Evolutionary conservation across 192 early-diverging fungal genomes (phyloP), one percentile per base, ranked within the genome.

Genomic region (Haplosporangium gracile): DNA sequence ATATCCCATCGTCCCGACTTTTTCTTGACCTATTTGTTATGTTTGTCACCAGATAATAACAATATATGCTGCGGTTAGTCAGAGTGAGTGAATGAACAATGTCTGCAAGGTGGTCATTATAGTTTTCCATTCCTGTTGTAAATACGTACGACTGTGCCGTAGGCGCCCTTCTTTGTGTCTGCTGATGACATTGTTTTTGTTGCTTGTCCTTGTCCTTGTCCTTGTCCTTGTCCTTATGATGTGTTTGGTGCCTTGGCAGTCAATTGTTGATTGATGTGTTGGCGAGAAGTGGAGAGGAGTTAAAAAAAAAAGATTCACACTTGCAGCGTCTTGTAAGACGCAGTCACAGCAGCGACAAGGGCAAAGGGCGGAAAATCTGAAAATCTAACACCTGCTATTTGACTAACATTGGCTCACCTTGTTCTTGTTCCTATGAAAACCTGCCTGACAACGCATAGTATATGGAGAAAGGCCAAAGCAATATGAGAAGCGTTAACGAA

Each of bases 1-100:
- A 83, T 92, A 84, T 97, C 94, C 96, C 96, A 97, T 80, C 83
- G 65, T 77, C 68, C 73, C 15, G 78, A 77, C 36, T 85, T 72
- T 80, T 75, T 72, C 70, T 60, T 77, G 72, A 80, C 60, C 83
- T 85, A 75, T n/a, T 51, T 38, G 16, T 39, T 43, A 5, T 74
- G 43, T 45, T 45, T 45, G 10, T 2, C 26, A 73, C 18, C 38
- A 20, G 18, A 40, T 40, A 71, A 71, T 6, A 20, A 71, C n/a
- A 65, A 29, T 4, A 65, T 29, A 8, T 32, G 26, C 29, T 65
- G 60, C 60, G 60, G 60, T 65, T 65, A 65, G 60, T 65, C 60
- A 65, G n/a, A 2, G 7, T 11, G n/a, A 13, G 10, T 5, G 26
- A 32, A 29, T 32, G 26, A 65, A 15, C n/a, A 2, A 34, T 65